A percentile compares a stretch with the other conserved stretches of the same genome.
phyloP scores from a whole-genome alignment of 768 basidiomycete species.

The Russula foetens region DNA sequence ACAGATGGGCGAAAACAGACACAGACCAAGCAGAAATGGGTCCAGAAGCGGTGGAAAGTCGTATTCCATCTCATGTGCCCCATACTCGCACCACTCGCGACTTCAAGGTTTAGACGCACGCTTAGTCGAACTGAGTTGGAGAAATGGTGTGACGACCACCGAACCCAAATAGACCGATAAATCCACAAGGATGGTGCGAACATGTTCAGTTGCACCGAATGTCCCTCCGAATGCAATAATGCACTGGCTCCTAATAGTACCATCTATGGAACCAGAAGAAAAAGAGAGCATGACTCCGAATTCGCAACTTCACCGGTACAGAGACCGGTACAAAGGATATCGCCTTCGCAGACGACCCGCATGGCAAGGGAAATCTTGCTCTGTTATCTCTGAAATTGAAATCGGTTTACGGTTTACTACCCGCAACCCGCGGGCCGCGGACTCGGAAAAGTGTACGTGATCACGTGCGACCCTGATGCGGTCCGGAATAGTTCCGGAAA shows the following conservation, averaged over 20 bases:
- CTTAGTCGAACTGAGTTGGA: slow-evolving; percentile 2
- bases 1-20: not conserved
- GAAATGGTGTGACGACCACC: not conserved
- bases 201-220: not conserved
- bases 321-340: no score
- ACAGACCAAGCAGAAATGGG: not conserved
- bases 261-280: not conserved
- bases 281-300: not conserved
- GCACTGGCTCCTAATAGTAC: not conserved
- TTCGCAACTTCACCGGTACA: not conserved
- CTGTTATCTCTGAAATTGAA: not conserved
- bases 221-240: no score
- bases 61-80: not conserved
- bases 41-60: not conserved
- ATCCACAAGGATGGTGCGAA: not conserved
- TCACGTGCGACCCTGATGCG: no score
- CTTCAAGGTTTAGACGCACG: not conserved
- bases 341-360: not conserved
- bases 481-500: no score
- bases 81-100: not conserved
- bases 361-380: not conserved
- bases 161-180: not conserved
- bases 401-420: no score
- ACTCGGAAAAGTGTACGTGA: no score
- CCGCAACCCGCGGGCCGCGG: no score